Percentiles rank a stretch among this genome's conserved stretches.
Conservation (phyloP, 2,329 filamentous ascomycete genomes). For the Aspergillus cejpii region DNA sequence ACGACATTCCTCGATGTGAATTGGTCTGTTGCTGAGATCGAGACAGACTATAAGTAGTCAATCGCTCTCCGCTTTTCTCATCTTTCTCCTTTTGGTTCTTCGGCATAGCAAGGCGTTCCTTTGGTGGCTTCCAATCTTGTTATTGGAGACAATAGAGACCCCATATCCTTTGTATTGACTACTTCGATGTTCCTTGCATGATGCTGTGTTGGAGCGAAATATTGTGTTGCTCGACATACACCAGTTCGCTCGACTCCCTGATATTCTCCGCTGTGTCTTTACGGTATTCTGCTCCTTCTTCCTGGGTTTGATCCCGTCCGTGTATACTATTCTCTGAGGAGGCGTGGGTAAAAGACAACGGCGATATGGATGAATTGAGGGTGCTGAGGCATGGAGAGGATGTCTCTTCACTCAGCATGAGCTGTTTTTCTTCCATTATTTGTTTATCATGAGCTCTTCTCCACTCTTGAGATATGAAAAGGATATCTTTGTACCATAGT, state of each 20-base stretch:
- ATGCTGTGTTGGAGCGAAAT: neutral
- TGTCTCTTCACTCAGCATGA: neutral
- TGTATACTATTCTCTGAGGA: conserved; percentile 9
- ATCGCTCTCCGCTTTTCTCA: conserved; percentile 4
- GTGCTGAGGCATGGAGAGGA: neutral
- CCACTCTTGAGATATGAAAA: conserved; percentile 12
- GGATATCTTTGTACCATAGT: conserved; percentile 12
- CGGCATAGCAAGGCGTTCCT: conserved; percentile 40
- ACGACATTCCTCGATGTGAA: neutral
- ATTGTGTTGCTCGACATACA: neutral
- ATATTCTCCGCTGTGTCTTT: neutral
- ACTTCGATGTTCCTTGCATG: conserved; percentile 8
- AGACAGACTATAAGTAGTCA: neutral
- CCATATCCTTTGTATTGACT: conserved; percentile 17
- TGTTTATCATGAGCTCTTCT: conserved; percentile 14
- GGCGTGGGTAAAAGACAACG: neutral
- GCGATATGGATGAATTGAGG: neutral
- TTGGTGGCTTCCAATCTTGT: conserved; percentile 21
- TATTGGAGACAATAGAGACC: conserved; percentile 17
- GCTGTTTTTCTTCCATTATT: neutral
- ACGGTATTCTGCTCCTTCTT: neutral
- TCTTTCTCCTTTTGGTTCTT: conserved; percentile 21
- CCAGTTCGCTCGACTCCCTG: neutral
- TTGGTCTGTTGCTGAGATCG: neutral
- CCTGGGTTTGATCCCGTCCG: conserved; percentile 1